Evolutionary conservation across 805 yeast genomes (phyloP).

Genomic region (Wickerhamiella brachini): DNA sequence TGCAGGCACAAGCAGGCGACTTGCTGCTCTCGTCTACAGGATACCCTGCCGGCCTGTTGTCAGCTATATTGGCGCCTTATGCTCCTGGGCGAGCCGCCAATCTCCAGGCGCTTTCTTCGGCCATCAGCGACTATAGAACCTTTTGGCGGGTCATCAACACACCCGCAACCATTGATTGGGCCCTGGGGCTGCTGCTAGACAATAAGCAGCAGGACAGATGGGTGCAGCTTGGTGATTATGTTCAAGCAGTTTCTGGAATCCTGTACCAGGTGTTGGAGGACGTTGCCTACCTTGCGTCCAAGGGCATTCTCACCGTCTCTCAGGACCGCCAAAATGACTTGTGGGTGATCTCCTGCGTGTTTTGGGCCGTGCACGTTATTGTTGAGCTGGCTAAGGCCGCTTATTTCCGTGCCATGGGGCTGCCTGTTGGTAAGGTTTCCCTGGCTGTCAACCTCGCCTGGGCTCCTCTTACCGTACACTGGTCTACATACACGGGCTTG

Average conservation of each 20-base stretch:
- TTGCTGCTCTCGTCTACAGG: constrained; percentile 19
- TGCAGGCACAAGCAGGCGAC: constrained; percentile 12
- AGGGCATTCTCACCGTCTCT: constrained; percentile 24
- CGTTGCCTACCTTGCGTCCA: constrained; percentile 27
- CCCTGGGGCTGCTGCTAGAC: constrained; percentile 20
- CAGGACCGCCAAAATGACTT: constrained; percentile 19
- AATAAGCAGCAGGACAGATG: constrained; percentile 21
- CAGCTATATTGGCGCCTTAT: constrained; percentile 10
- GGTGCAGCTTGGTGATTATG: constrained; percentile 20
- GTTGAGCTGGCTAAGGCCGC: constrained; percentile 22
- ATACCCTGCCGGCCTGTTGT: constrained; percentile 17
- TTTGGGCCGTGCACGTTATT: constrained; percentile 29
- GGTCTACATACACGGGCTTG: constrained; percentile 28
- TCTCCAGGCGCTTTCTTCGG: constrained; percentile 6
- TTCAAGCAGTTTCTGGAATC: constrained; percentile 26
- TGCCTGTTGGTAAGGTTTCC: constrained; percentile 11
- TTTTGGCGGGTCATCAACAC: constrained; percentile 27
- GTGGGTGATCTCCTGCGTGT: constrained; percentile 26
- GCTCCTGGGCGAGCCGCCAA: constrained; percentile 3
- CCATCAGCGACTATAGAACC: constrained; percentile 22
- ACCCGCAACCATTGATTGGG: constrained; percentile 26
- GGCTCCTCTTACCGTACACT: constrained; percentile 30
- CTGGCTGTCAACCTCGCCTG: constrained; percentile 27
- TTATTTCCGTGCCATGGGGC: constrained; percentile 11
- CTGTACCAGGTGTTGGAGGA: constrained; percentile 30